These are phyloP conservation scores for Lactarius hatsudake DNA, from an alignment of 768 basidiomycete genomes.

Conservation along the genomic window DNA sequence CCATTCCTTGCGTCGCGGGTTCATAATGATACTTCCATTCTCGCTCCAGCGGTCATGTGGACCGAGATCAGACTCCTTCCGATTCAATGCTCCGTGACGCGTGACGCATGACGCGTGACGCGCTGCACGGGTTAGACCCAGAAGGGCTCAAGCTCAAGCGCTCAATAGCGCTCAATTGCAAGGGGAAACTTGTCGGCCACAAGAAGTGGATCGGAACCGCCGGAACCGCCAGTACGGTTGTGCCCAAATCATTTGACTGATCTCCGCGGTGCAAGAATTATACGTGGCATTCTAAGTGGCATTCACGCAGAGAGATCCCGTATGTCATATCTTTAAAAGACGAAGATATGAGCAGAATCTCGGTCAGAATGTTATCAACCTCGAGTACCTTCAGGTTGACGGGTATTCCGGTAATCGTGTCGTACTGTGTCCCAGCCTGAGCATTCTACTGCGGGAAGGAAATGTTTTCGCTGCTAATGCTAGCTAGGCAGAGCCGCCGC, in stretches of 20 bases:
- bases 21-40: not conserved
- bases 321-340: conserved; percentile 40
- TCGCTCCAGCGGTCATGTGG: not conserved
- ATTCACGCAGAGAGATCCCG: conserved; percentile 81
- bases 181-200: conserved; percentile 51
- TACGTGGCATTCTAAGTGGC: conserved; percentile 82
- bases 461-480: no score
- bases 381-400: no score
- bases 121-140: not conserved
- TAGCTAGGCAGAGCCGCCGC: no score
- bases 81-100: not conserved
- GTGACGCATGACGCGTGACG: no score
- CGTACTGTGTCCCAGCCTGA: no score
- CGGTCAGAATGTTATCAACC: no score
- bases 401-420: no score
- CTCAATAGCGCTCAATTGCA: conserved; percentile 41
- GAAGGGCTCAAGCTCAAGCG: conserved; percentile 32
- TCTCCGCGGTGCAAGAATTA: conserved; percentile 48
- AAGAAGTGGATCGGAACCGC: conserved; percentile 79
- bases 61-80: not conserved
- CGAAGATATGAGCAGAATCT: not conserved
- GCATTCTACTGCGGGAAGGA: no score
- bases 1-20: not conserved
- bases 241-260: conserved; percentile 14
- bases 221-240: conserved; percentile 47